Conservation (phyloP, 2,329 filamentous ascomycete species). For the Xylariaceae sp. region DNA sequence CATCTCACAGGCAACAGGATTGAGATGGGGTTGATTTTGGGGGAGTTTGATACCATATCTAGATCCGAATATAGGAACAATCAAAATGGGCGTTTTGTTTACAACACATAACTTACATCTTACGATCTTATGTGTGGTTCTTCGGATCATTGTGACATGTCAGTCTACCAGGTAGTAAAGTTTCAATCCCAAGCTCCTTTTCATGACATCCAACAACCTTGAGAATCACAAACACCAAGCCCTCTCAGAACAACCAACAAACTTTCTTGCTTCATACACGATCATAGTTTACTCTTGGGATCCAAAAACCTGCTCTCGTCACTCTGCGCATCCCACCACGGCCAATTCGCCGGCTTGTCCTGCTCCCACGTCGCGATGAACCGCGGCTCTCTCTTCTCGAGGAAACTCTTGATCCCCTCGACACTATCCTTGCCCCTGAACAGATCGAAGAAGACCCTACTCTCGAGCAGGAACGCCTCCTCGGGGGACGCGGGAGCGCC, state of each 20-base stretch:
- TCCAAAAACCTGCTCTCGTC: slow-evolving; percentile 4
- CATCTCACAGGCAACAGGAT: slow-evolving; percentile 13
- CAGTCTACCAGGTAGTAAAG: no score
- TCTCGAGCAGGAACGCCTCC: slow-evolving; percentile 67
- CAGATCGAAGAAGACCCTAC: slow-evolving; percentile 57
- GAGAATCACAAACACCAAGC: no score
- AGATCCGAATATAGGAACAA: slow-evolving; percentile 2
- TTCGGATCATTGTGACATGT: no score
- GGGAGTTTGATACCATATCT: slow-evolving; percentile 1
- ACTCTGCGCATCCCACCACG: slow-evolving; percentile 63
- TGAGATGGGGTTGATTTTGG: slow-evolving; percentile 2
- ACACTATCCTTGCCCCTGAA: slow-evolving; percentile 56
- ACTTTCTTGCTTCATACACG: neutral
- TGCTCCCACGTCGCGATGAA: slow-evolving; percentile 59
- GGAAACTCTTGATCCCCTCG: slow-evolving; percentile 65
- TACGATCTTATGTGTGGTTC: no score
- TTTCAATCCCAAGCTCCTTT: no score
- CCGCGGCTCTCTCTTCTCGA: slow-evolving; percentile 62
- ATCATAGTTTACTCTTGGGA: slow-evolving; percentile 10
- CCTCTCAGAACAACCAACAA: no score
- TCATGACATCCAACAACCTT: no score
- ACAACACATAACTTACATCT: neutral
- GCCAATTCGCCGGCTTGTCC: slow-evolving; percentile 57
- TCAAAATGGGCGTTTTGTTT: neutral
- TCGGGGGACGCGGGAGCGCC: slow-evolving; percentile 57